Evolutionary conservation across 2,329 filamentous ascomycete genomes (phyloP), one percentile per base, ranked within the genome.

Genomic region (Xylaria sp.): DNA sequence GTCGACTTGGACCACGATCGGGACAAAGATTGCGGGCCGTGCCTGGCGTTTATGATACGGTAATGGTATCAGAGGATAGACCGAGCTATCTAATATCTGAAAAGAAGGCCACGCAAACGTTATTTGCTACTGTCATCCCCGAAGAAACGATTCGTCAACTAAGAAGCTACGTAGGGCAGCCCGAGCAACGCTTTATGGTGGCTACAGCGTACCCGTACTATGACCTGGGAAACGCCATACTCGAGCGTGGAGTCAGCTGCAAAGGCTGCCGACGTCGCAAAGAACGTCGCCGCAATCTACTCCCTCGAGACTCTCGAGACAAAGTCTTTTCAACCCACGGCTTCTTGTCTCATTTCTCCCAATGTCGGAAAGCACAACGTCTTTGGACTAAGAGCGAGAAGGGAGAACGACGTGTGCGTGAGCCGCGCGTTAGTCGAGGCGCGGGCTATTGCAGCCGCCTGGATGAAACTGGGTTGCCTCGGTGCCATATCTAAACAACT

Each of bases 171-270:
- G 60, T 15, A 50, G 63, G 65, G 51, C 68, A 71, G 56, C 3
- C 31, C 65, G 20, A 63, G 23, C 63, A 68, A 54, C 70, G 69
- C 63, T 65, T 73, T 64, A 71, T 71, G 68, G 52, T 64, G 63
- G 66, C 70, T 54, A 72, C 66, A 66, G 72, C 72, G 68, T 73
- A 69, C 62, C 68, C 72, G 39, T 71, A 68, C 50, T 73, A 72
- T 56, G 68, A 28, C 62, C 58, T 71, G 59, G 58, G 68, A 37
- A 63, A 66, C 68, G 66, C 70, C 15, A 73, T 60, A 63, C 60
- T 73, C 31, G 70, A 72, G 66, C 70, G 34, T 66, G 68, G 70
- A 54, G 68, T 73, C 62, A 72, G 70, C 61, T 73, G 69, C 69
- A 72, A 73, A 59, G 72, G 72, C 50, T 73, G 72, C 44, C 67